These are phyloP conservation scores for Penicillium riverlandense DNA, from an alignment of 495 filamentous ascomycete genomes.

Conservation along the genomic window DNA sequence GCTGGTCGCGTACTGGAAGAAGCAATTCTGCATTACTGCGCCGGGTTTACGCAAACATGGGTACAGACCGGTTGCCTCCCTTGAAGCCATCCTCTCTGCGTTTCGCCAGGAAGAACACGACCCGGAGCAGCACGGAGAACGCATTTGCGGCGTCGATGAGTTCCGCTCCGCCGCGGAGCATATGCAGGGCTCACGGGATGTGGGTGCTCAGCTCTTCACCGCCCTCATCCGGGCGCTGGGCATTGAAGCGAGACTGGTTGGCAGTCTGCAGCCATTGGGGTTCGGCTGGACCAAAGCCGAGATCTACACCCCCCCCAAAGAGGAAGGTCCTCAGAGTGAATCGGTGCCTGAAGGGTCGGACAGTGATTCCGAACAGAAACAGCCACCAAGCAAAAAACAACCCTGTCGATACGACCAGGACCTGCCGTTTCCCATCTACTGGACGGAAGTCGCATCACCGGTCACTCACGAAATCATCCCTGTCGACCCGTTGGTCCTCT, in stretches of 20 bases:
- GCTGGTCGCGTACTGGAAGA: constrained; percentile 79
- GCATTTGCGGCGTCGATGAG: constrained; percentile 53
- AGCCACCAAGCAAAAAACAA: constrained; percentile 12
- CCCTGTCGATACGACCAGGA: constrained; percentile 50
- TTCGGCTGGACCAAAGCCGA: constrained; percentile 89
- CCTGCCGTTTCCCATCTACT: constrained; percentile 80
- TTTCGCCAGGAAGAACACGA: constrained; percentile 59
- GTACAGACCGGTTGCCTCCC: constrained; percentile 62
- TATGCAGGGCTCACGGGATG: constrained; percentile 77
- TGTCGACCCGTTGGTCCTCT: constrained; percentile 67
- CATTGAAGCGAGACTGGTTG: constrained; percentile 72
- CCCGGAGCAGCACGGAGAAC: constrained; percentile 63
- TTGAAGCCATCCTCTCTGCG: constrained; percentile 57
- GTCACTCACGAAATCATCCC: constrained; percentile 68
- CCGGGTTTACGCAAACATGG: constrained; percentile 85
- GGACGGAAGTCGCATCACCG: constrained; percentile 83
- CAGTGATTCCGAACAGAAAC: constrained; percentile 4
- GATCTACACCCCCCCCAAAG: constrained; percentile 39
- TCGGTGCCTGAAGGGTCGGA: constrained; percentile 8
- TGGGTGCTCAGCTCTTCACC: constrained; percentile 86
- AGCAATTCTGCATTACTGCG: constrained; percentile 67
- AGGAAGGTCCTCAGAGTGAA: constrained; percentile 12
- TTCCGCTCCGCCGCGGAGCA: constrained; percentile 62
- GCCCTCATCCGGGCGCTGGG: constrained; percentile 78
- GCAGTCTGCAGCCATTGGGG: constrained; percentile 78